Evolutionary conservation across 805 yeast species (phyloP).

Genomic region (Candida pseudoglaebosa): DNA sequence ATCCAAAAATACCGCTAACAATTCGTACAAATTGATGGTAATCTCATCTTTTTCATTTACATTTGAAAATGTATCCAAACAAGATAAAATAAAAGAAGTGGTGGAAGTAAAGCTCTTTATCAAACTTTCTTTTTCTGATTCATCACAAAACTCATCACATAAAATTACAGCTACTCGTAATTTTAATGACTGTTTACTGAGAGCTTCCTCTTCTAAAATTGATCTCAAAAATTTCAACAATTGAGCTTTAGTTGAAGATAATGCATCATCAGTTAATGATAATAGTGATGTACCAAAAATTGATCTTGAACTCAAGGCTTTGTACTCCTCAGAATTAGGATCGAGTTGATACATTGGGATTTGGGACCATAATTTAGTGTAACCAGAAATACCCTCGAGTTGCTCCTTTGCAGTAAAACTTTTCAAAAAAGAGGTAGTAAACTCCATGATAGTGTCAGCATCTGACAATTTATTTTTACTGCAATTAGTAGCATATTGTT

Average conservation of each 20-base stretch:
- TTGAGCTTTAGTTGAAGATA: slow-evolving; percentile 45
- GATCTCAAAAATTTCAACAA: slow-evolving; percentile 56
- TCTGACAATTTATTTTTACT: slow-evolving; percentile 63
- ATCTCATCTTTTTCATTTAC: slow-evolving; percentile 17
- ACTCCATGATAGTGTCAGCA: slow-evolving; percentile 64
- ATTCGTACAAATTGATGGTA: slow-evolving; percentile 43
- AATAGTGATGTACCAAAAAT: slow-evolving; percentile 61
- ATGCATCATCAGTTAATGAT: slow-evolving; percentile 46
- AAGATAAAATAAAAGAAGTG: slow-evolving; percentile 30
- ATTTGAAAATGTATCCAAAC: slow-evolving; percentile 34
- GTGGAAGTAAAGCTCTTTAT: slow-evolving; percentile 31
- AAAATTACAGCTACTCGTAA: slow-evolving; percentile 51
- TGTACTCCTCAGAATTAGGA: slow-evolving; percentile 31
- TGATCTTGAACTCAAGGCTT: slow-evolving; percentile 46
- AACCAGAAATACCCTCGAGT: slow-evolving; percentile 49
- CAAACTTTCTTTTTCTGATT: slow-evolving; percentile 24
- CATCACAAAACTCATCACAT: slow-evolving; percentile 36
- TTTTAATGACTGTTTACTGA: slow-evolving; percentile 32
- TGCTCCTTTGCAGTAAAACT: slow-evolving; percentile 68
- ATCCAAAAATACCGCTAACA: slow-evolving; percentile 61
- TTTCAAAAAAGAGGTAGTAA: slow-evolving; percentile 64
- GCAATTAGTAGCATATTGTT: slow-evolving; percentile 49
- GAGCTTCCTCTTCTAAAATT: slow-evolving; percentile 32
- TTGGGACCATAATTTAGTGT: slow-evolving; percentile 48
- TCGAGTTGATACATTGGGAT: slow-evolving; percentile 43